Base-by-base conservation (phyloP, 2,329 filamentous ascomycete genomes). In the Colletotrichum sp. region DNA sequence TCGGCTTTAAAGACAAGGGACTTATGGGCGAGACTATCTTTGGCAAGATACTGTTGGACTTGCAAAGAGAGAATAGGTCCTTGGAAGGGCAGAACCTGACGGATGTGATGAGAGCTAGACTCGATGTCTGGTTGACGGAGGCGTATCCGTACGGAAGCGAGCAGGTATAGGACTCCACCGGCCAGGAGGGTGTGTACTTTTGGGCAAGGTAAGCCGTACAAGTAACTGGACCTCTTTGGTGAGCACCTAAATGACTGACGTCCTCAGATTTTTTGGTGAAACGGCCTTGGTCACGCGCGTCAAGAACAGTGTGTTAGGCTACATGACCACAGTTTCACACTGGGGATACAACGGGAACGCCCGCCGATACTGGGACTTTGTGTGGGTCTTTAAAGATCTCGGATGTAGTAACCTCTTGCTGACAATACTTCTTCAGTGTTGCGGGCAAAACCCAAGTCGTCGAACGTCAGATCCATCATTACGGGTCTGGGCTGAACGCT, bases 321-420 rank as follows among this genome's bases (percentile, higher is more conserved):
- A 87, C 73, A 90, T 86, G 83, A 89, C 90, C 0, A 88, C 87
- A 0, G 86, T 91, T 0, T 83, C 88, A 1, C 90, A 91, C 72
- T 92, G 90, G 90, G 90, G 88, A 3, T 92, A 87, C 86, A 90
- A 91, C 65, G 90, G 90, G 9, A 91, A 91, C 73, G 88, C 89
- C 1, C 84, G 90, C 4, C 80, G 89, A 9, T 91, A 91, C 79
- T 91, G 90, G 90, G 90, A 91, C 75, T 90, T 66, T 21, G 63
- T 66, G 63, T 51, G 27, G 33, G 63, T 21, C 33, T 34, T 15
- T 9, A 3, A 9, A 34, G 6, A 31, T 8, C 2, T 31, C 11
- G 1, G 27, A 57, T 6, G 27, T 29, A 13, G 6, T 0, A 13
- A 2, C 5, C 0, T 31, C 1, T n/a, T 18, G 12, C 64, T 36